phyloP scores from a whole-genome alignment of 2,329 filamentous ascomycete genomes.

The Cladosporium sp. region DNA sequence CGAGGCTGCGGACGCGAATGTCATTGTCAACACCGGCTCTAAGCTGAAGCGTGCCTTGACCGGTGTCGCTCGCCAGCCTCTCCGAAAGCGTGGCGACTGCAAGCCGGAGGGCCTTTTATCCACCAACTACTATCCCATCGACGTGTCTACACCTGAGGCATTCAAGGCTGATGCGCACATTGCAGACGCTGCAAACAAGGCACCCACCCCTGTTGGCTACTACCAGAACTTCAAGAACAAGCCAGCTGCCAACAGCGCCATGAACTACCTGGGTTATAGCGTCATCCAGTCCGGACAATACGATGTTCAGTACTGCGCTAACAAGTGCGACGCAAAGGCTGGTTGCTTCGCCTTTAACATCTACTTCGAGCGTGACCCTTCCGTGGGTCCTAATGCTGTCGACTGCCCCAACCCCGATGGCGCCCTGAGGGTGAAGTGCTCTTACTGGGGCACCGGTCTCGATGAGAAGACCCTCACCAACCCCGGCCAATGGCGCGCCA shows the following conservation, averaged over 20 bases:
- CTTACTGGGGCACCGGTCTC: constrained; percentile 32
- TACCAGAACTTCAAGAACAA: constrained; percentile 17
- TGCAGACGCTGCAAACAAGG: not conserved
- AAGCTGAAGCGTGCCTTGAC: constrained; percentile 1
- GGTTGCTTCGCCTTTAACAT: constrained; percentile 24
- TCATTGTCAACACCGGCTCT: not conserved
- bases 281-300: constrained; percentile 17
- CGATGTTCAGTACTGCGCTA: constrained; percentile 18
- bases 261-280: constrained; percentile 16
- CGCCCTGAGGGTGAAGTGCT: constrained; percentile 30
- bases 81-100: constrained; percentile 2
- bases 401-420: not conserved
- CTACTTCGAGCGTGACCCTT: constrained; percentile 32
- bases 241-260: constrained; percentile 14
- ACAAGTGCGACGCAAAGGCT: constrained; percentile 17
- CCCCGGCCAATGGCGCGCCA: constrained; percentile 29
- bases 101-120: not conserved
- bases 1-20: not conserved
- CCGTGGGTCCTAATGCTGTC: not conserved
- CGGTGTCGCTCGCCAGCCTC: not conserved
- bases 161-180: constrained; percentile 16
- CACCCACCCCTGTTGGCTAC: constrained; percentile 14
- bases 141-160: not conserved
- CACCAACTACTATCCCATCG: not conserved
- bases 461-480: constrained; percentile 31